Evolutionary conservation across 2,329 filamentous ascomycete species (phyloP).

Genomic region (Fusarium staphyleae): DNA sequence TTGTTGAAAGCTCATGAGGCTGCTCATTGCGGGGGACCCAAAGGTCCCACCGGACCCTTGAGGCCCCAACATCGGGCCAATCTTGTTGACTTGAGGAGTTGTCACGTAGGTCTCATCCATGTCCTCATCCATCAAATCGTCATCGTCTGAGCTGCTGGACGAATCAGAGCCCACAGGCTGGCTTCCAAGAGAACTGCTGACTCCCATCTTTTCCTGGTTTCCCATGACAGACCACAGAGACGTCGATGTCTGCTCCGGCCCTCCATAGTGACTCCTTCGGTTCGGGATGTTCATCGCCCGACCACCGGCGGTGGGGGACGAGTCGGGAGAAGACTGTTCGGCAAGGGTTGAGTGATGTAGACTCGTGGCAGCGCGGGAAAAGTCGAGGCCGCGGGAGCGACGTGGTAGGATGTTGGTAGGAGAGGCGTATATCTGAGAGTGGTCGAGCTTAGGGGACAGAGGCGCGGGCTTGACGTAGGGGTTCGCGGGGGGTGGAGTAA

Average conservation of each 20-base stretch:
- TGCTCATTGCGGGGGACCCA: slow-evolving; percentile 75
- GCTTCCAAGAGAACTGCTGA: slow-evolving; percentile 82
- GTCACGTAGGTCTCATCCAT: slow-evolving; percentile 82
- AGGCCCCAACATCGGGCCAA: slow-evolving; percentile 54
- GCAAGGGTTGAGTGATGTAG: slow-evolving; percentile 95
- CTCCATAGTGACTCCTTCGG: slow-evolving; percentile 58
- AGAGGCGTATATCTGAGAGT: slow-evolving; percentile 83
- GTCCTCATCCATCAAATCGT: slow-evolving; percentile 74
- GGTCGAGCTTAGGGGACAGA: slow-evolving; percentile 85
- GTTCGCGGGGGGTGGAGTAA: slow-evolving; percentile 48
- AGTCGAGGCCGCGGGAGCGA: slow-evolving; percentile 89
- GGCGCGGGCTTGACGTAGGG: slow-evolving; percentile 65
- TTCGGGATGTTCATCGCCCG: slow-evolving; percentile 68
- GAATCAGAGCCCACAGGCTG: slow-evolving; percentile 78
- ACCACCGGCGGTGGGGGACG: slow-evolving; percentile 83
- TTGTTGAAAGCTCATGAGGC: slow-evolving; percentile 84
- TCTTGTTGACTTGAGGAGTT: slow-evolving; percentile 79
- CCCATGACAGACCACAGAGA: slow-evolving; percentile 76
- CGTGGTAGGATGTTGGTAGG: slow-evolving; percentile 88
- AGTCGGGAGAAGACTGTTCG: slow-evolving; percentile 86
- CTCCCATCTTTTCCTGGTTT: slow-evolving; percentile 71
- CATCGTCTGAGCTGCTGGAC: slow-evolving; percentile 75
- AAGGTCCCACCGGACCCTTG: slow-evolving; percentile 65
- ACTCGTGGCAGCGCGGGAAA: slow-evolving; percentile 90
- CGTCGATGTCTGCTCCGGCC: slow-evolving; percentile 70